Evolutionary conservation across 352 stramenopile species (phyloP), one percentile per base, ranked within the genome.

Genomic region (Globisporangium iwayamae): DNA sequence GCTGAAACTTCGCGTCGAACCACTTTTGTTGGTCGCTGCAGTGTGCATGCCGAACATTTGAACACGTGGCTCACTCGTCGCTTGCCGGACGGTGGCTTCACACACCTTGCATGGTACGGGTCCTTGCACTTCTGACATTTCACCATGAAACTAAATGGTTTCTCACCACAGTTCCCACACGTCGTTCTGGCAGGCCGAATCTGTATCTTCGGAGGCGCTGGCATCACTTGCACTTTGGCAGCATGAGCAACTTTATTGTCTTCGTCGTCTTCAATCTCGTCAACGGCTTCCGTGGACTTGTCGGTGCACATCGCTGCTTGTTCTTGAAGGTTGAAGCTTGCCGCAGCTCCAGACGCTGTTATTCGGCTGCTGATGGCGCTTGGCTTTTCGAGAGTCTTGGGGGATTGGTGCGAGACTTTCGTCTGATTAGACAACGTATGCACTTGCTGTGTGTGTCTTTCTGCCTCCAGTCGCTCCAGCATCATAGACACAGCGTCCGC

Each of bases 131-230:
- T 79, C 36, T 85, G 76, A 46, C 76, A 85, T 6, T 73, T 67
- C 5, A 85, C 70, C 76, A 85, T 85, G 43, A 85, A 83, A 6
- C 76, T 74, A 63, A 85, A 85, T 52, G 73, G 66, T 47, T 82
- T 68, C 53, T 80, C 46, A 11, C 67, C 22, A 58, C 76, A 85
- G 10, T 43, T 48, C 22, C 56, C 22, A 47, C 56, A 66, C 28
- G 46, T 60, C 36, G 54, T 36, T 22, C n/a, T 50, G 54, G 11
- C 20, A 34, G 20, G 54, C 9, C 46, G 36, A 14, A 47, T 36
- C 22, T 36, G n/a, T 22, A 47, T 36, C 39, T 60, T 60, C 36
- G 22, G 10, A 36, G 36, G 1, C 34, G 14, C 16, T 47, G 30
- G 16, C 14, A 9, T 11, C 41, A 3, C 14, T 48, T 3, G 41